These are phyloP conservation scores for Xylaria sp. DNA, from an alignment of 2,329 filamentous ascomycete genomes.

Conservation along the genomic window DNA sequence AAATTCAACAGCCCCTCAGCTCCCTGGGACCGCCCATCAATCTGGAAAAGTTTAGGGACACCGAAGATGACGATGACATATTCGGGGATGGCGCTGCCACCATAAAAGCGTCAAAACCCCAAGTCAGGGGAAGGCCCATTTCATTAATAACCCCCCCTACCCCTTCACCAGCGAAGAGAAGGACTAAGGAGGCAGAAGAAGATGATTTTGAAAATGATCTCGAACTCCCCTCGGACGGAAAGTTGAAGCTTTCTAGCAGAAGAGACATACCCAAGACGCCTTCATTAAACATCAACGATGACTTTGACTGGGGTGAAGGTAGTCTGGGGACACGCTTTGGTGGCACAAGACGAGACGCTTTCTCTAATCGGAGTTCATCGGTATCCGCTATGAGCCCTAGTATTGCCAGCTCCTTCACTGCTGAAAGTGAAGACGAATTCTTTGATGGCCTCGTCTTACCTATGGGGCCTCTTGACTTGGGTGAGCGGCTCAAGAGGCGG, in stretches of 20 bases:
- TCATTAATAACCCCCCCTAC: conserved; percentile 67
- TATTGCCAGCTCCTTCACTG: conserved; percentile 88
- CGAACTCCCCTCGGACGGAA: conserved; percentile 74
- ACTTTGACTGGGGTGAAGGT: conserved; percentile 94
- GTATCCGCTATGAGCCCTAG: conserved; percentile 92
- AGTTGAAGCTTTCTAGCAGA: conserved; percentile 71
- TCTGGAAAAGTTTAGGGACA: conserved; percentile 72
- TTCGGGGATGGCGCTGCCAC: conserved; percentile 73
- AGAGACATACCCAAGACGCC: conserved; percentile 73
- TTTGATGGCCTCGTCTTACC: conserved; percentile 91
- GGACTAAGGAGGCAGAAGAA: conserved; percentile 59
- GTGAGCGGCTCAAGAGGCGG: conserved; percentile 78
- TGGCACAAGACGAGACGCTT: conserved; percentile 82
- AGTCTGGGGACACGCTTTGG: conserved; percentile 91
- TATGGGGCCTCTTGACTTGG: conserved; percentile 83
- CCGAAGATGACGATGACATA: conserved; percentile 69
- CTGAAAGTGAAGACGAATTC: conserved; percentile 93
- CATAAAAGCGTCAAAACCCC: conserved; percentile 71
- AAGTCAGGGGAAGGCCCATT: conserved; percentile 41
- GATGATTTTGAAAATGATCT: conserved; percentile 80
- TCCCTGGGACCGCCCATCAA: conserved; percentile 61
- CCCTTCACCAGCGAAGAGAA: conserved; percentile 64
- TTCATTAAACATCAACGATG: conserved; percentile 70
- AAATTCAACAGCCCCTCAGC: conserved; percentile 51
- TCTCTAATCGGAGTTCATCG: conserved; percentile 85